phyloP scores from a whole-genome alignment of 805 yeast species.

The Monosporozyma aquatica region DNA sequence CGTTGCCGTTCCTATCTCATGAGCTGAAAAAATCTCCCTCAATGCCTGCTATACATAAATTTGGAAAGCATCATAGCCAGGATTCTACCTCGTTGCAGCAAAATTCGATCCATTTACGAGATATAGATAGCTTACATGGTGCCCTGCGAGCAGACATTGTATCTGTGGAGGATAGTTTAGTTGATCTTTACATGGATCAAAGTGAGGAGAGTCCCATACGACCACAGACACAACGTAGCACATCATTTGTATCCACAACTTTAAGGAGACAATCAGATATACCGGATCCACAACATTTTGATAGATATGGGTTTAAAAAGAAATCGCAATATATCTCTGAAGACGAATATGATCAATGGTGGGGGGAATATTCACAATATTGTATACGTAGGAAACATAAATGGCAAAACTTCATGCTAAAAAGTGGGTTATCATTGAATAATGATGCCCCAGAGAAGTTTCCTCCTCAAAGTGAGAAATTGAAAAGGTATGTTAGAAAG shows the following conservation, averaged over 20 bases:
- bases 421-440: slow-evolving; percentile 49
- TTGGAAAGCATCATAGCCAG: not conserved
- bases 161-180: slow-evolving; percentile 2
- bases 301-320: slow-evolving; percentile 83
- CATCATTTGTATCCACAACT: slow-evolving; percentile 3
- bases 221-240: not conserved
- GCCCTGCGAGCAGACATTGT: not conserved
- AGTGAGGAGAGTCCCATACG: not conserved
- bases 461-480: slow-evolving; percentile 70
- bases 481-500: slow-evolving; percentile 70
- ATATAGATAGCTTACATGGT: not conserved
- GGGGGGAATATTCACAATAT: slow-evolving; percentile 54
- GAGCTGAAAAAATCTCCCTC: slow-evolving; percentile 4
- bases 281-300: slow-evolving; percentile 33
- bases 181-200: slow-evolving; percentile 1
- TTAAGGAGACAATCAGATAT: slow-evolving; percentile 5
- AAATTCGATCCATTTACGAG: not conserved
- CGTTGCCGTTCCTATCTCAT: not conserved
- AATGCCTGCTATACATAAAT: slow-evolving; percentile 3
- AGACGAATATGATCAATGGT: slow-evolving; percentile 67
- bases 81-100: not conserved
- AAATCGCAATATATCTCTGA: slow-evolving; percentile 45
- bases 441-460: slow-evolving; percentile 52
- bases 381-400: slow-evolving; percentile 55
- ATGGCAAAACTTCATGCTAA: slow-evolving; percentile 62